Evolutionary conservation across 441 rosid species (phyloP), one percentile per base, ranked within the genome.

Genomic region (Pelargonium exstipulatum): DNA sequence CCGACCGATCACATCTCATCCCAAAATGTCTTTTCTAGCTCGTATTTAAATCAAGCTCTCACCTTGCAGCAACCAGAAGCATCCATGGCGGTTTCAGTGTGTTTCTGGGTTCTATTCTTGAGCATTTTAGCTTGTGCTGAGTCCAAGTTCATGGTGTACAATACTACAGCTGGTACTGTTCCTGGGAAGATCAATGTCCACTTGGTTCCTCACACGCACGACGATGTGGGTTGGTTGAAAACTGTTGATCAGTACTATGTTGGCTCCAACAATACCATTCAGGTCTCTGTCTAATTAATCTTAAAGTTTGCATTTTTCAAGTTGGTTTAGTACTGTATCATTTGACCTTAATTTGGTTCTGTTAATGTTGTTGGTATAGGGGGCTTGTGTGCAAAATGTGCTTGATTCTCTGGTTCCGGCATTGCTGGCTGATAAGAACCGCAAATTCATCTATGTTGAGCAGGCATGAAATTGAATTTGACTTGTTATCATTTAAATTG

Each of bases 161-260:
- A 95, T 81, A 95, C 99, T 69, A 85, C 97, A 13, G 86, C 86
- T 66, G 76, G 89, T n/a, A 77, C 87, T 29, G 97, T 87, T 69
- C 84, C 88, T 3, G 89, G 83, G 62, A 95, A 92, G 80, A 88
- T 95, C 71, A 95, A 95, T 69, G 99, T 92, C 69, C 99, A 92
- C 79, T 74, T 95, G 80, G 99, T 95, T 71, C 82, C 96, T 80
- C 99, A 95, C 69, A 78, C 96, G 6, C 99, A 95, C 73, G 99
- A 89, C 49, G 99, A 95, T 69, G 99, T 95, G 71, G 97, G 99
- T 58, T 92, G 99, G 99, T 77, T 95, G 69, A 95, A 92, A 86
- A 95, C 99, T 3, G 84, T 95, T 79, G 99, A 92, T 71, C 99
- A 95, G 84, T 92, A 95, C 83, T 95, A 95, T 79, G 92, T 92